Evolutionary conservation across 371 early-diverging fungal species (phyloP).

Genomic region (Rhizopus arrhizus): DNA sequence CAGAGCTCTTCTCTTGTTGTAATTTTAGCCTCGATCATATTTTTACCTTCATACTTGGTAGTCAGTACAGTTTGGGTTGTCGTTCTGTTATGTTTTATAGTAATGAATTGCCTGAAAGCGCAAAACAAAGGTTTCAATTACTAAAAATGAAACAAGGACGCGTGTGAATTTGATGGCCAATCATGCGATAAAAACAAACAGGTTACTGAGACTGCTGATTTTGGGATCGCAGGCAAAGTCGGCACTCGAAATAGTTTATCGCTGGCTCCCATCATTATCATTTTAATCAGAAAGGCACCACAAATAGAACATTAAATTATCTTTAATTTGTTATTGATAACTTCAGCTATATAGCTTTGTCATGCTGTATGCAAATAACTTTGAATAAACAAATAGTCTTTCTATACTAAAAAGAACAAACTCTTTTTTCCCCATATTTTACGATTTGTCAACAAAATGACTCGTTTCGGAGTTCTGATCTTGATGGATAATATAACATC

Average conservation of each 20-base stretch:
- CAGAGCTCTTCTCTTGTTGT: too few species aligned
- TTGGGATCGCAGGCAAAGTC: not conserved
- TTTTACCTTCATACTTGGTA: too few species aligned
- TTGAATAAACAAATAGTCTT: too few species aligned
- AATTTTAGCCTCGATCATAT: too few species aligned
- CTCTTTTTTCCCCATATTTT: not conserved
- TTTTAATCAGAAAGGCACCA: conserved; percentile 1
- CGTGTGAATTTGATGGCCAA: too few species aligned
- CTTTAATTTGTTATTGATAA: not conserved
- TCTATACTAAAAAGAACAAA: not conserved
- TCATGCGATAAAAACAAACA: too few species aligned
- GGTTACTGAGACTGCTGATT: not conserved
- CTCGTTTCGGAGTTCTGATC: conserved; percentile 4
- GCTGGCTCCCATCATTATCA: conserved; percentile 7
- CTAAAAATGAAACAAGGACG: too few species aligned
- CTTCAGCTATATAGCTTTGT: not conserved
- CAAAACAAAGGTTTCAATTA: too few species aligned
- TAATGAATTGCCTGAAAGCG: too few species aligned
- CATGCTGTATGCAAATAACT: not conserved
- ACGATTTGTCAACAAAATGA: not conserved
- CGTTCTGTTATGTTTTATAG: too few species aligned
- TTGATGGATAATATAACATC: conserved; percentile 6
- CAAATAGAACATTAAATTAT: not conserved
- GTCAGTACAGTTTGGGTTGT: too few species aligned
- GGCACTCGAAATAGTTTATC: conserved; percentile 2